Percentiles rank a stretch among this genome's conserved stretches.
Evolutionary conservation across 2,329 filamentous ascomycete species (phyloP).

Genomic region (Ceratocystis ficicola): DNA sequence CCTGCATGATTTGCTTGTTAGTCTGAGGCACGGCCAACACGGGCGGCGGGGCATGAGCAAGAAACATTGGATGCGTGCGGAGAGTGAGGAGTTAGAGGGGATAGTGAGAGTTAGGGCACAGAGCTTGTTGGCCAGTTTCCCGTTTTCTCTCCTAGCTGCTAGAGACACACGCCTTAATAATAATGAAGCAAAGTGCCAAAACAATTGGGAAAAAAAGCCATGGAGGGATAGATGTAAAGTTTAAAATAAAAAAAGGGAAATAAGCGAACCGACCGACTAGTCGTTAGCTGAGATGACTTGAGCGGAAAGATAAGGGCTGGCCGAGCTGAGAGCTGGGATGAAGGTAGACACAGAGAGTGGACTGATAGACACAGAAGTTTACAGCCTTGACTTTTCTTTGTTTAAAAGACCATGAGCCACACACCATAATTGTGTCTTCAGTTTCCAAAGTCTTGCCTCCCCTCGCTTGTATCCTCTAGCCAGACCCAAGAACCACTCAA

Average conservation of each 20-base stretch:
- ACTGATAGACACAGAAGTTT: neutral
- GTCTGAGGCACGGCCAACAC: constrained; percentile 25
- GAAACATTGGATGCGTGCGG: constrained; percentile 35
- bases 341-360: neutral
- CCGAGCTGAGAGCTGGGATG: neutral
- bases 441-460: neutral
- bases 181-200: too few species aligned
- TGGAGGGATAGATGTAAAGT: neutral
- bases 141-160: too few species aligned
- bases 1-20: constrained; percentile 50
- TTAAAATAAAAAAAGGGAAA: neutral
- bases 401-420: too few species aligned
- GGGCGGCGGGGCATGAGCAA: constrained; percentile 39
- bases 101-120: too few species aligned
- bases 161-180: too few species aligned
- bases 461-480: neutral
- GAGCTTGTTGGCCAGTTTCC: too few species aligned
- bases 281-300: neutral
- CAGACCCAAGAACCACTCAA: neutral
- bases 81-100: neutral
- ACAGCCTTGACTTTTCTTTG: too few species aligned
- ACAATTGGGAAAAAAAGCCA: too few species aligned
- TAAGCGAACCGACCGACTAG: constrained; percentile 6
- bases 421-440: too few species aligned
- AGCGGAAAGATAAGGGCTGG: neutral